Conservation (phyloP, 1,284 basidiomycete species). For the Lignosus rhinocerotis region DNA sequence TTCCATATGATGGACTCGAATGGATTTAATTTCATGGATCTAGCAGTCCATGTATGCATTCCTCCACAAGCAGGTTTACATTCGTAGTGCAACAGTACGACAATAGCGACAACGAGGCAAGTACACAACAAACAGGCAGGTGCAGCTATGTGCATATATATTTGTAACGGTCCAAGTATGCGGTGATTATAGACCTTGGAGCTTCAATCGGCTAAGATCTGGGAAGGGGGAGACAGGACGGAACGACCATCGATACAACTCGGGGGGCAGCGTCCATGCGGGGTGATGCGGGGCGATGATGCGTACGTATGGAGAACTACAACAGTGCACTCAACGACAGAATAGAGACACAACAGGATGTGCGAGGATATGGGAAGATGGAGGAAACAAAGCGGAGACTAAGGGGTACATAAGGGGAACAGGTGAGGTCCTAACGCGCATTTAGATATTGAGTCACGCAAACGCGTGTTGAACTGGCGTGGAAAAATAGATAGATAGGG, state of each 20-base stretch:
- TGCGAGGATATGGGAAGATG: not conserved
- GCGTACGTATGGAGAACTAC: constrained; percentile 1
- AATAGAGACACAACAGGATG: not conserved
- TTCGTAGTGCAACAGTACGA: too few species aligned
- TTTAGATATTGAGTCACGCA: not conserved
- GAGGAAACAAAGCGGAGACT: not conserved
- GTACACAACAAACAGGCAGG: too few species aligned
- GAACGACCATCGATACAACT: constrained; percentile 24
- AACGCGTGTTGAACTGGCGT: constrained; percentile 11
- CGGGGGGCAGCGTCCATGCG: constrained; percentile 12
- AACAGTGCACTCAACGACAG: not conserved
- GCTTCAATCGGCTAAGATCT: too few species aligned
- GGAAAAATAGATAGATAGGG: constrained; percentile 1
- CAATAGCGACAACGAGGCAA: too few species aligned
- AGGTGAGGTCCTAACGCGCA: too few species aligned
- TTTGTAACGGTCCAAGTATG: not conserved
- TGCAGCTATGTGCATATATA: not conserved
- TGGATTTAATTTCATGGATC: too few species aligned
- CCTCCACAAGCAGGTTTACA: too few species aligned
- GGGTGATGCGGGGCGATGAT: not conserved
- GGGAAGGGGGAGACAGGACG: constrained; percentile 1
- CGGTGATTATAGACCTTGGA: not conserved
- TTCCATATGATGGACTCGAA: too few species aligned
- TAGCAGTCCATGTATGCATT: too few species aligned
- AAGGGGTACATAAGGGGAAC: not conserved